Base-by-base conservation (phyloP, 352 stramenopile species). In the Pythium biforme region DNA sequence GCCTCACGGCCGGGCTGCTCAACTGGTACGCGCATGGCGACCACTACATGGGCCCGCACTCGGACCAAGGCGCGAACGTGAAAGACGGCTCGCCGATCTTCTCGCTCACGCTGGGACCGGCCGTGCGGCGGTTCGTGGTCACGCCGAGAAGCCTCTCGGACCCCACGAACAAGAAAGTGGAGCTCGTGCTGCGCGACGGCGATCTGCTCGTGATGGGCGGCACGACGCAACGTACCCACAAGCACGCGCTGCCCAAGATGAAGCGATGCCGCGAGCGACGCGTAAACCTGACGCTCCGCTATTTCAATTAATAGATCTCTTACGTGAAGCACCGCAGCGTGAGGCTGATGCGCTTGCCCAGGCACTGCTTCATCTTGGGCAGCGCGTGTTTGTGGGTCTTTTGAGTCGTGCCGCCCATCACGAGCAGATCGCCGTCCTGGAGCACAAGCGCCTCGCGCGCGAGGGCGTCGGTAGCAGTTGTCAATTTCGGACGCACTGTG, bases 1-100 rank as follows among this genome's bases (percentile, higher is more conserved):
- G 49, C 5, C 59, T 72, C 6, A 14, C n/a, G 2, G 65, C 54
- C 29, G 59, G 64, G 23, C 69, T 96, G 4, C 59, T 90, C 26
- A 96, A 95, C 56, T 96, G 86, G 88, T 96, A 96, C 60, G 73
- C 75, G 5, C 67, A 90, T 48, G 83, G 81, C 26, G 70, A 92
- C 40, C 81, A 96, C 61, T 88, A 89, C 62, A 92, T 96, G 45
- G 88, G 85, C 8, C 72, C 84, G 0, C 88, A 94, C 55, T 74
- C 80, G 0, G 88, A 96, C 53, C 73, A 93, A 52, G 86, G 91
- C 55, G 46, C 62, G 9, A 68, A 77, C 26, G 72, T 96, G 39
- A 64, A 79, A 25, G 34, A 46, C 8, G 53, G 70, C 1, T 80
- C 71, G 45, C 86, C 86, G 1, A 88, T 95, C 40, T 68, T 89